Conservation (phyloP, 2,329 filamentous ascomycete species). For the Fusarium sp. region DNA sequence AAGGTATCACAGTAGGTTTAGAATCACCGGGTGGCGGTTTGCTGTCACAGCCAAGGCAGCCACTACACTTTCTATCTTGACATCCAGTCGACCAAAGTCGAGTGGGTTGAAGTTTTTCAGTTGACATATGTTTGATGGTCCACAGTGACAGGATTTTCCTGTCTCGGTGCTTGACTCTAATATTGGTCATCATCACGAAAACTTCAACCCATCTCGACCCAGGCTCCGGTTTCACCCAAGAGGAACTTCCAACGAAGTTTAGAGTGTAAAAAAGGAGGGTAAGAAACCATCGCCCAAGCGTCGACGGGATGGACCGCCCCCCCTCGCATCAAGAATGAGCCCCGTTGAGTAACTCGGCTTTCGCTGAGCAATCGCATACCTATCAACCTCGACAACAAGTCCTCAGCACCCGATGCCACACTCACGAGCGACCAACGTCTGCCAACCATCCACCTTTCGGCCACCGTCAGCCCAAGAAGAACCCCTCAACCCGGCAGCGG, state of each 20-base stretch:
- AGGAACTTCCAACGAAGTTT: slow-evolving; percentile 56
- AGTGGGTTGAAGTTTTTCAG: slow-evolving; percentile 46
- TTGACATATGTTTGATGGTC: slow-evolving; percentile 48
- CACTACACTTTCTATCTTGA: background rate
- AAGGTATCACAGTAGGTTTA: background rate
- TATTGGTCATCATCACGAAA: slow-evolving; percentile 90
- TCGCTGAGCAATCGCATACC: slow-evolving; percentile 93
- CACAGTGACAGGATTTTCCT: slow-evolving; percentile 46
- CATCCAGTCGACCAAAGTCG: slow-evolving; percentile 3
- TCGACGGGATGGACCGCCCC: slow-evolving; percentile 50
- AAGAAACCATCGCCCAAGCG: slow-evolving; percentile 40
- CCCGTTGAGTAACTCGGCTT: slow-evolving; percentile 96
- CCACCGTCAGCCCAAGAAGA: slow-evolving; percentile 20
- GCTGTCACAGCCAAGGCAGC: background rate
- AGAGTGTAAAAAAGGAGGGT: slow-evolving; percentile 49
- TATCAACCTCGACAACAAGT: slow-evolving; percentile 93
- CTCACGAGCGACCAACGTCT: slow-evolving; percentile 61
- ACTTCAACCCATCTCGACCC: slow-evolving; percentile 59
- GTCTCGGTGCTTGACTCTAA: slow-evolving; percentile 98
- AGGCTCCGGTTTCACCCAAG: slow-evolving; percentile 35
- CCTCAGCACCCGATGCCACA: slow-evolving; percentile 61
- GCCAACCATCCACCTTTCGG: slow-evolving; percentile 53
- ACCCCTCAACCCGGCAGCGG: slow-evolving; percentile 57
- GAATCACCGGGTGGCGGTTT: background rate
- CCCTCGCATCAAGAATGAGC: slow-evolving; percentile 99